These are phyloP conservation scores for Thelonectria blattea DNA, from an alignment of 2,329 filamentous ascomycete genomes.

Conservation along the genomic window DNA sequence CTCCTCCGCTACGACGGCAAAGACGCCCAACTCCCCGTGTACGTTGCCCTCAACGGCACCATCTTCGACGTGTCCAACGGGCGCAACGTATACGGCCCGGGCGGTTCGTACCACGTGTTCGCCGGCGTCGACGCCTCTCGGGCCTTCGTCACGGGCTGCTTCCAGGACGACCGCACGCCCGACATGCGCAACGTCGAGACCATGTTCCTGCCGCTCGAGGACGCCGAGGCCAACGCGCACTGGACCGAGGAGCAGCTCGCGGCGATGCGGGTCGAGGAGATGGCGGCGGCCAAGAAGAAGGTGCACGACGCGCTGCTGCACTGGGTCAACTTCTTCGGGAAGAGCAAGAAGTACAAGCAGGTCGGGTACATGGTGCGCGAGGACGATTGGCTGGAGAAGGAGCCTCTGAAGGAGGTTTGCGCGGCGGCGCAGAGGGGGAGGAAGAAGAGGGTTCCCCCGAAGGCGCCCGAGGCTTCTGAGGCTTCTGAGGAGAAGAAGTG, in stretches of 20 bases:
- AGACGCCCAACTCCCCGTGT: constrained; percentile 77
- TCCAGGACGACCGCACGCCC: constrained; percentile 80
- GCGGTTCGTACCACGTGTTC: constrained; percentile 87
- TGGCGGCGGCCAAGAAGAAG: constrained; percentile 65
- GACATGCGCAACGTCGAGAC: constrained; percentile 88
- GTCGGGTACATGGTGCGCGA: constrained; percentile 76
- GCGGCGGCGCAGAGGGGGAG: constrained; percentile 67
- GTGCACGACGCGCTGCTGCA: constrained; percentile 73
- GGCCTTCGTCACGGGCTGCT: constrained; percentile 92
- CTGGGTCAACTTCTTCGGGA: constrained; percentile 84
- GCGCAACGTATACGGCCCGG: constrained; percentile 76
- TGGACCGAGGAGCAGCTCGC: constrained; percentile 62
- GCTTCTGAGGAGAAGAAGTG: neutral
- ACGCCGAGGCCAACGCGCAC: constrained; percentile 65
- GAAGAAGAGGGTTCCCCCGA: constrained; percentile 53
- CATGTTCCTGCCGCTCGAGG: constrained; percentile 76
- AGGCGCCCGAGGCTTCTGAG: neutral
- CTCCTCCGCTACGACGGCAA: constrained; percentile 79
- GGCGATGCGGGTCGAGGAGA: constrained; percentile 65
- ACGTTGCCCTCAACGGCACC: constrained; percentile 86
- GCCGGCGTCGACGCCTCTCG: constrained; percentile 85
- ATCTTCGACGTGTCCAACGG: constrained; percentile 83
- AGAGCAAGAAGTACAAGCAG: constrained; percentile 79
- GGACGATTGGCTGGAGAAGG: constrained; percentile 65
- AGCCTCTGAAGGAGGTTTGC: constrained; percentile 71